These are phyloP conservation scores for Saccharomyces pastorianus DNA, from an alignment of 1,139 yeast genomes.

Conservation along the genomic window DNA sequence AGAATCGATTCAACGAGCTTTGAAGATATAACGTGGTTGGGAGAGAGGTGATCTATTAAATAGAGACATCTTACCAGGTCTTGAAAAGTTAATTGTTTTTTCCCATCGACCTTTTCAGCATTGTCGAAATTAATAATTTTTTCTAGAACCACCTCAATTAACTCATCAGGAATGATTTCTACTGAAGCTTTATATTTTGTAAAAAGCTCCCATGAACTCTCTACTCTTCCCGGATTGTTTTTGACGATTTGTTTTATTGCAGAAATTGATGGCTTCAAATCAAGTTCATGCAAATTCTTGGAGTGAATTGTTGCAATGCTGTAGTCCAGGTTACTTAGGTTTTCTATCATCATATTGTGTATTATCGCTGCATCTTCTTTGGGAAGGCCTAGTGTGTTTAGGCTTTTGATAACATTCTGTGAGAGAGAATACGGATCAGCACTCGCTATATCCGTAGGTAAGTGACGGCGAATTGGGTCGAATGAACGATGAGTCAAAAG, in stretches of 20 bases:
- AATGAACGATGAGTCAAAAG: slow-evolving; percentile 14
- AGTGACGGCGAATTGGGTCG: slow-evolving; percentile 12
- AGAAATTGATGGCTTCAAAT: neutral
- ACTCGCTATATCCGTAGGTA: slow-evolving; percentile 6
- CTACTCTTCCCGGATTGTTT: slow-evolving; percentile 29
- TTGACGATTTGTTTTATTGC: neutral
- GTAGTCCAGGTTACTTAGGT: slow-evolving; percentile 21
- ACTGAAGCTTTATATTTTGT: slow-evolving; percentile 8
- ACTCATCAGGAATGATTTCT: slow-evolving; percentile 12
- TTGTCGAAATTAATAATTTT: slow-evolving; percentile 20
- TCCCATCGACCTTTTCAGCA: slow-evolving; percentile 18
- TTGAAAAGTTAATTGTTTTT: slow-evolving; percentile 8
- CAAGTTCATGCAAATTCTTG: slow-evolving; percentile 12
- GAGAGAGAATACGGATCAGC: slow-evolving; percentile 20
- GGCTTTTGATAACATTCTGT: slow-evolving; percentile 8
- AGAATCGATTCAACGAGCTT: neutral
- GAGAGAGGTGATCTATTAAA: neutral
- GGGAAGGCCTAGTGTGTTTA: slow-evolving; percentile 8
- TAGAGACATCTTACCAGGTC: slow-evolving; percentile 14
- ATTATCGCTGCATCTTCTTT: slow-evolving; percentile 12
- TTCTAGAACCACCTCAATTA: slow-evolving; percentile 13
- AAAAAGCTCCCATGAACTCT: slow-evolving; percentile 27
- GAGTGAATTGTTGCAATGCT: slow-evolving; percentile 26
- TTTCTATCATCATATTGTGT: slow-evolving; percentile 25
- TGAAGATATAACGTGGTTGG: neutral